Evolutionary conservation across 2,329 filamentous ascomycete species (phyloP).

Genomic region (Penicillium decumbens): DNA sequence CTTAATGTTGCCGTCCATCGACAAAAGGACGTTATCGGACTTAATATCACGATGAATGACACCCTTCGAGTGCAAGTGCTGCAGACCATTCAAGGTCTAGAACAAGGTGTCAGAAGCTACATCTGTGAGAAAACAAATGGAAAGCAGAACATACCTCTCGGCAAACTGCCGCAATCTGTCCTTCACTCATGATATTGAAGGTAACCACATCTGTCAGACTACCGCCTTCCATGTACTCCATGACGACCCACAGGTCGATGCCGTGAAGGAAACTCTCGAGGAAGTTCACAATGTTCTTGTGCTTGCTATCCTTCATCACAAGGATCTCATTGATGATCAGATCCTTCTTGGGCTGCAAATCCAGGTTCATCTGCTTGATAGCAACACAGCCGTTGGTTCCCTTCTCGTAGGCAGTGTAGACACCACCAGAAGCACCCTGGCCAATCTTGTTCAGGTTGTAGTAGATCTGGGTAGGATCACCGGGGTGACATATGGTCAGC

Average conservation of each 20-base stretch:
- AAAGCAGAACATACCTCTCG: constrained; percentile 59
- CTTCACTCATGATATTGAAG: constrained; percentile 98
- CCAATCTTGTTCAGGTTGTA: constrained; percentile 89
- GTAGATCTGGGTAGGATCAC: constrained; percentile 85
- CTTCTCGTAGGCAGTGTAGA: constrained; percentile 84
- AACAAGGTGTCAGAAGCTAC: constrained; percentile 15
- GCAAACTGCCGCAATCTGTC: constrained; percentile 93
- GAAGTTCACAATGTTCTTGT: constrained; percentile 99
- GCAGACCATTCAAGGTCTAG: constrained; percentile 76
- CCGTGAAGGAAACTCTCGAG: constrained; percentile 91
- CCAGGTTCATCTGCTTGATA: constrained; percentile 99
- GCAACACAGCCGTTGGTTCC: constrained; percentile 83
- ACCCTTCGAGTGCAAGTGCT: constrained; percentile 94
- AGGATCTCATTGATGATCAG: constrained; percentile 98
- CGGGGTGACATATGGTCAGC: constrained; percentile 82
- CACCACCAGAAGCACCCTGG: constrained; percentile 92
- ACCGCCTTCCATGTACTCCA: constrained; percentile 99
- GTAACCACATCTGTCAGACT: constrained; percentile 97
- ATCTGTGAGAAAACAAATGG: background rate
- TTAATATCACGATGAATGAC: constrained; percentile 99
- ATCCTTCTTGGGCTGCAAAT: constrained; percentile 98
- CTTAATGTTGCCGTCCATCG: constrained; percentile 93
- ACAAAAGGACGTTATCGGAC: constrained; percentile 94
- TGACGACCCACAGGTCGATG: constrained; percentile 95
- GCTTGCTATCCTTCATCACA: constrained; percentile 98